Evolutionary conservation across 192 early-diverging fungal genomes (phyloP).

Genomic region (Rhizoclosmatium globosum): DNA sequence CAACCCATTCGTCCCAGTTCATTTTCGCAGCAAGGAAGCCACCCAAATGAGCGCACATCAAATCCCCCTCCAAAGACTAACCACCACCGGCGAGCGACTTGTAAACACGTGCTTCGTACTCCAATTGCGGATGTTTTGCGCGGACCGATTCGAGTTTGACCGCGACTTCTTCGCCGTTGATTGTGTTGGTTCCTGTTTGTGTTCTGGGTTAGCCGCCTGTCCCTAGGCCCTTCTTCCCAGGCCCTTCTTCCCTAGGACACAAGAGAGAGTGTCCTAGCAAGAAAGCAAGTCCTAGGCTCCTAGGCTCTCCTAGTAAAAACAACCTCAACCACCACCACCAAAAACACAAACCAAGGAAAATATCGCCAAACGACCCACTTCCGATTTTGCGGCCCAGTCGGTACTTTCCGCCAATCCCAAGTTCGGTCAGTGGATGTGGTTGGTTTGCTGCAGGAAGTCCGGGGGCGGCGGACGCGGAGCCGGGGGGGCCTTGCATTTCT

Average conservation of each 20-base stretch:
- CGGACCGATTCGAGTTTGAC: conserved; percentile 96
- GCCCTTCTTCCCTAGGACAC: no score
- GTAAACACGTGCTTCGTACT: conserved; percentile 97
- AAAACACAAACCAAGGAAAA: conserved; percentile 81
- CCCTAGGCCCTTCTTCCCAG: no score
- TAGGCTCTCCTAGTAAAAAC: neutral
- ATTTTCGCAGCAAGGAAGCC: no score
- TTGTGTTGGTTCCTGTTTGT: conserved; percentile 77
- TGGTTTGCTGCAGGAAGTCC: neutral
- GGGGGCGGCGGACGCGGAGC: neutral
- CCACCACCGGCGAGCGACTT: conserved; percentile 90
- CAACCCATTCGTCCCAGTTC: no score
- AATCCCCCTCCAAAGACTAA: conserved; percentile 26
- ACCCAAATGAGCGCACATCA: no score
- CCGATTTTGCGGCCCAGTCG: conserved; percentile 96
- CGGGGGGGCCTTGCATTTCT: conserved; percentile 12
- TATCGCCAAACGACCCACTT: conserved; percentile 94
- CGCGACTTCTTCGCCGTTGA: conserved; percentile 95
- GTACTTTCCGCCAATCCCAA: conserved; percentile 91
- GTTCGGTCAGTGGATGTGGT: conserved; percentile 48
- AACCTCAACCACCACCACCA: conserved; percentile 1
- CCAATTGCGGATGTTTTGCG: conserved; percentile 96
- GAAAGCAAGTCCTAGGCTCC: no score
- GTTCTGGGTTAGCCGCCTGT: neutral
- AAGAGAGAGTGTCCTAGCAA: no score